Base-by-base conservation (phyloP, 176 grass and related monocot species). In the Rhipidocladum racemiflorum region DNA sequence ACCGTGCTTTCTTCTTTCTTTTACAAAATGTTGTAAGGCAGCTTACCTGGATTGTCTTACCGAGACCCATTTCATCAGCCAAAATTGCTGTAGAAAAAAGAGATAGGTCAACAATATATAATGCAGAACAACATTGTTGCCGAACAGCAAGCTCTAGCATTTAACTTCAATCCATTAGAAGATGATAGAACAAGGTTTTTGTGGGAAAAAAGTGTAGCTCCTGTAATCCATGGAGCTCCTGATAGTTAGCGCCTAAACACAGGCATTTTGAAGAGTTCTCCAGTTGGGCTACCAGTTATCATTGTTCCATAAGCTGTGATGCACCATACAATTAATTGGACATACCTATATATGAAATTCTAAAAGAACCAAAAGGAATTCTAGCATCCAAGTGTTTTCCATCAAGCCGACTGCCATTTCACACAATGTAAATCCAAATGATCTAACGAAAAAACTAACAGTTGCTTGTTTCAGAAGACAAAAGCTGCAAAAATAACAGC, bases 1-100 rank as follows among this genome's bases (percentile, higher is more conserved):
- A 71, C 7, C 3, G 25, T 12, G 68, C 57, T 46, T 81, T 13
- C 18, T 82, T 72, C 25, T 70, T 48, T 45, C 6, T 48, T 60
- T 23, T 61, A 49, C 43, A 4, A 23, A 27, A 51, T 9, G 62
- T 3, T 34, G 40, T 62, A 64, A 49, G n/a, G n/a, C n/a, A n/a
- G n/a, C n/a, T n/a, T n/a, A n/a, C n/a, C n/a, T n/a, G n/a, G n/a
- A 99, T 89, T 68, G 96, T 99, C 80, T 99, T 95, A 78, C 92
- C 96, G 2, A 99, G 96, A 45, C 96, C 92, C 96, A 99, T 99
- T 88, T 99, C 96, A 95, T 99, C 96, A 57, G 96, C 96, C 85
- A 99, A 86, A 79, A 99, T 99, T 55, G 92, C 92, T 99, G 89
- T 56, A 85, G 23, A 81, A 54, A n/a, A 82, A 32, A 72, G 46